These are phyloP conservation scores for Eucalyptus sideroxylon DNA, from an alignment of 345 rosid genomes.

Conservation along the genomic window DNA sequence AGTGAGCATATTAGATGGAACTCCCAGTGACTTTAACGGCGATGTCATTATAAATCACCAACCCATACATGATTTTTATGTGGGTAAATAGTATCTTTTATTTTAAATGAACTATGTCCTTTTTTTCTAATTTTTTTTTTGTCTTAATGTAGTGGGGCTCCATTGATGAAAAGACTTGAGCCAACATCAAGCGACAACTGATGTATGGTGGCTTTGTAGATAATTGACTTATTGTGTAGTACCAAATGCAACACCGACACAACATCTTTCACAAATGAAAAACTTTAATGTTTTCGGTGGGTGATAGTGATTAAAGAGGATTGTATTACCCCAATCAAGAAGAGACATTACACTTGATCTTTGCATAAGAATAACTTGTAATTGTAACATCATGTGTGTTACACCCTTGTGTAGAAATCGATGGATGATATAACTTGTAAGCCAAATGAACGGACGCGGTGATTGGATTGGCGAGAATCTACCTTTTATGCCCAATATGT, in stretches of 20 bases:
- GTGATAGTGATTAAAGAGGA: not conserved
- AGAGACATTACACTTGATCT: not conserved
- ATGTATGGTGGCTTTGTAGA: accelerated
- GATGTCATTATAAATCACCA: not conserved
- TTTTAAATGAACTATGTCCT: not conserved
- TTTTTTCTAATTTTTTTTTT: too few species aligned
- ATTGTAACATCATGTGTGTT: not conserved
- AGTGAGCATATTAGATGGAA: too few species aligned
- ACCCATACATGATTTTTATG: not conserved
- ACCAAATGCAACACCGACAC: accelerated
- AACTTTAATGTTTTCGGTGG: accelerated
- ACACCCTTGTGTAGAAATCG: accelerated
- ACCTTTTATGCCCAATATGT: too few species aligned
- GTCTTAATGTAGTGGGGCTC: too few species aligned
- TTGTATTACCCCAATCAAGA: not conserved
- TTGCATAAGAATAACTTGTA: not conserved
- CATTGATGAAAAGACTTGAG: too few species aligned
- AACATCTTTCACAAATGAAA: too few species aligned
- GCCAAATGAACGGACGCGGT: accelerated
- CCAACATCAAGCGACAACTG: accelerated
- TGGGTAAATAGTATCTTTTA: not conserved
- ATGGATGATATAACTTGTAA: not conserved
- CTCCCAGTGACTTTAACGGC: too few species aligned
- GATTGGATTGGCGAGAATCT: not conserved
- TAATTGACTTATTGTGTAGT: too few species aligned